phyloP scores from a whole-genome alignment of 192 early-diverging fungal species.

The Gamsiella multidivaricata region DNA sequence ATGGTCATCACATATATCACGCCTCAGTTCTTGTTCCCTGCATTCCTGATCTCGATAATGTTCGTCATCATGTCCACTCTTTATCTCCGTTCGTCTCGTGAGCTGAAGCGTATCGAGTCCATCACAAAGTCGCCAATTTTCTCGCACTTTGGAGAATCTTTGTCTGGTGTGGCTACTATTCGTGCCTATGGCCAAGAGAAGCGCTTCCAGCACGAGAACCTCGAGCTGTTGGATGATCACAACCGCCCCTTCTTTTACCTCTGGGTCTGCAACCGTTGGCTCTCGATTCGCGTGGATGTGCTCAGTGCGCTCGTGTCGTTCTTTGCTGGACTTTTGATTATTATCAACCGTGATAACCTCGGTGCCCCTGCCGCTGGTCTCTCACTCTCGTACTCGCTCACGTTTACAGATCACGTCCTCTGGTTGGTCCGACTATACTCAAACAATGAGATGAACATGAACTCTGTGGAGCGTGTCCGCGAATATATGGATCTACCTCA shows the following conservation, averaged over 20 bases:
- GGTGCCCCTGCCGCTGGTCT: constrained; percentile 86
- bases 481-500: constrained; percentile 87
- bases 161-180: constrained; percentile 80
- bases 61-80: constrained; percentile 71
- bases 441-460: constrained; percentile 87
- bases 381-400: constrained; percentile 82
- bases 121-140: constrained; percentile 64
- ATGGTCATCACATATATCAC: constrained; percentile 51
- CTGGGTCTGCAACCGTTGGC: constrained; percentile 85
- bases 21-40: constrained; percentile 54
- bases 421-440: constrained; percentile 83
- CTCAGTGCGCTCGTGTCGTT: constrained; percentile 78
- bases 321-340: constrained; percentile 71
- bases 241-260: constrained; percentile 83
- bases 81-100: constrained; percentile 82
- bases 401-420: constrained; percentile 80
- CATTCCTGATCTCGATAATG: constrained; percentile 54
- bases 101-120: constrained; percentile 87
- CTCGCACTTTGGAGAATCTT: constrained; percentile 85
- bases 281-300: constrained; percentile 80
- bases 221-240: constrained; percentile 71
- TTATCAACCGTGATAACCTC: constrained; percentile 60
- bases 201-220: constrained; percentile 70
- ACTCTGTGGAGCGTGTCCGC: constrained; percentile 84
- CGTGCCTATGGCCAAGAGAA: constrained; percentile 81